Base-by-base conservation (phyloP, 345 rosid species). In the Alliaria petiolata region DNA sequence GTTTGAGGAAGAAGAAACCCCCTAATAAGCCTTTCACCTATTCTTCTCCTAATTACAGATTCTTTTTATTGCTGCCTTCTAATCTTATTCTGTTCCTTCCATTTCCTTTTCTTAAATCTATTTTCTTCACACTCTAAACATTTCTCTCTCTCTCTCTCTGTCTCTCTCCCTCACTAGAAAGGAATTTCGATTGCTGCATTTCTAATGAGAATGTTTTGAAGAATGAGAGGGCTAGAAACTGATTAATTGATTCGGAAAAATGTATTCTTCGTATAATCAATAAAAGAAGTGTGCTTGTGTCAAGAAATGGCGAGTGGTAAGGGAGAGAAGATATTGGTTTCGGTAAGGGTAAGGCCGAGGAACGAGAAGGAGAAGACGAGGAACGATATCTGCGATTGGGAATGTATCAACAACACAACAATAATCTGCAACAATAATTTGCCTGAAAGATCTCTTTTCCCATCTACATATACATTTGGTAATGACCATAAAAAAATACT, bases 391-490 rank as follows among this genome's bases (percentile, higher is more conserved):
- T 85, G 87, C 0, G 92, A 87, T 62, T 89, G 96, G 96, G 86
- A 89, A 75, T 89, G 90, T 80, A 78, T 84, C 3, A 78, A 83
- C 67, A 67, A 82, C 56, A 71, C 76, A 76, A 87, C 90, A 69
- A 70, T 87, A 35, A 51, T 84, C 3, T 87, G 82, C 76, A 85
- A 84, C 70, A 76, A 74, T 22, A 78, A 66, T 75, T 62, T 84
- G 47, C 85, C 87, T 3, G 87, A 85, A 12, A 82, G 90, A 59
- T 83, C 96, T 51, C 72, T 83, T 78, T 81, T 75, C 57, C 92
- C 96, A 2, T 61, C 86, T 35, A 76, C 89, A 17, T 87, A 83
- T 57, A 74, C 86, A 33, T 87, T 84, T 77, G 92, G 96, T 89
- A 79, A n/a, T n/a, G n/a, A n/a, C n/a, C n/a, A n/a, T n/a, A n/a